Base-by-base conservation (phyloP, 208 protist species). In the Angomonas ambiguus region DNA sequence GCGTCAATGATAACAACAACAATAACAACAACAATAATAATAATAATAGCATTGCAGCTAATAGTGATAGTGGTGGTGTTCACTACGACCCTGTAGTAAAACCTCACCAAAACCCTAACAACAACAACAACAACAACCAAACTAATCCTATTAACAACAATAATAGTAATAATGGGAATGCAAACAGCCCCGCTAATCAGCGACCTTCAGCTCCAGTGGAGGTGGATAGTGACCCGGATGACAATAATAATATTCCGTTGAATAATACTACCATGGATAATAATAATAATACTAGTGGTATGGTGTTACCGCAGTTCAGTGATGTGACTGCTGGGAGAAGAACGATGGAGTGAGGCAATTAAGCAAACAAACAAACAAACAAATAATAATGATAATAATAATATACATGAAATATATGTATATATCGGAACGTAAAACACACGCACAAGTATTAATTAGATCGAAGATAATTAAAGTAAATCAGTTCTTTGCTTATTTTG, bases 81-180 rank as follows among this genome's bases (percentile, higher is more conserved):
- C 10, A 5, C 18, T 53, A 27, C 24, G 45, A 53, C 24, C 45
- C 45, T 22, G 45, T 53, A 27, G 45, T 53, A 13, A 53, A 53
- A 20, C 45, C 45, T 20, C 41, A 48, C 13, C 41, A 48, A 48
- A 11, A 48, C 41, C 11, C 13, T 18, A 48, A 11, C 11, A 48
- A 48, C 41, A 48, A 11, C 18, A 48, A 48, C 18, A 48, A 48
- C 11, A 33, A 20, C 30, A 59, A 59, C 53, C 28, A 8, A 20
- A 59, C 28, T 35, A 59, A 59, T 59, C 28, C 28, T 59, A 59
- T 35, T 59, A 59, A 35, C 5, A 59, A 59, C 20, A 59, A 59
- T 27, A 59, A 59, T 35, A 59, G 20, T 35, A 59, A 59, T 4
- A 59, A 3, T 18, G 25, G 13, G 6, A 59, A 35, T n/a, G 34